Evolutionary conservation across 2,329 filamentous ascomycete genomes (phyloP), one percentile per base, ranked within the genome.

Genomic region (Aspergillus sp.): DNA sequence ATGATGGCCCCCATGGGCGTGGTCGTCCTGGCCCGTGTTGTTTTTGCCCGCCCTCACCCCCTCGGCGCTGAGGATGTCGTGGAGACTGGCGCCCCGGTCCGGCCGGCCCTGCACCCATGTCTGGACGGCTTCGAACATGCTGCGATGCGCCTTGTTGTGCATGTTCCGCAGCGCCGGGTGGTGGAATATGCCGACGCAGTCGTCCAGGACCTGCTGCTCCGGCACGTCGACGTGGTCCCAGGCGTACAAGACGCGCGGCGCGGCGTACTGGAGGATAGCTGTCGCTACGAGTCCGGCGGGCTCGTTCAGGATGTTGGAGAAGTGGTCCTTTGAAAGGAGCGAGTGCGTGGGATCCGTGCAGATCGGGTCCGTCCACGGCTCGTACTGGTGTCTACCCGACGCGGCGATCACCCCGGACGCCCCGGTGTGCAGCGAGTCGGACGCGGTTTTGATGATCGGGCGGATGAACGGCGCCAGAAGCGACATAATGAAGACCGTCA

Each of bases 401-500:
- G 81, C 72, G 38, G 65, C 68, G 22, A 81, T 67, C 15, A 82
- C 75, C 1, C 76, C 74, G 1, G 82, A 82, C 7, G 86, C 94
- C 3, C 91, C 89, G 15, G 80, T 74, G 63, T 96, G 93, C 15
- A 98, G 69, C 20, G 78, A 75, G 51, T 88, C 79, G 14, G 86
- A 89, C 4, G 89, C 86, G 33, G 82, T 76, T 32, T 80, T 82
- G 58, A 98, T 95, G 53, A 98, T 81, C 8, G 91, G 91, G 35
- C 86, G 78, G 40, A 98, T 74, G 58, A 93, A 96, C 0, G 91
- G 91, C 1, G 91, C 85, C 12, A 98, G 71, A 1, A 98, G 73
- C 4, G 86, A 88, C 40, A 98, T 73, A 31, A 98, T 76, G 55
- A 96, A 96, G 5, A 94, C 72, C 0, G 89, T 94, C 25, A 98